A percentile compares a stretch with the other conserved stretches of the same genome.
Conservation (phyloP, 2,329 filamentous ascomycete species). For the Spiromastix sp. region DNA sequence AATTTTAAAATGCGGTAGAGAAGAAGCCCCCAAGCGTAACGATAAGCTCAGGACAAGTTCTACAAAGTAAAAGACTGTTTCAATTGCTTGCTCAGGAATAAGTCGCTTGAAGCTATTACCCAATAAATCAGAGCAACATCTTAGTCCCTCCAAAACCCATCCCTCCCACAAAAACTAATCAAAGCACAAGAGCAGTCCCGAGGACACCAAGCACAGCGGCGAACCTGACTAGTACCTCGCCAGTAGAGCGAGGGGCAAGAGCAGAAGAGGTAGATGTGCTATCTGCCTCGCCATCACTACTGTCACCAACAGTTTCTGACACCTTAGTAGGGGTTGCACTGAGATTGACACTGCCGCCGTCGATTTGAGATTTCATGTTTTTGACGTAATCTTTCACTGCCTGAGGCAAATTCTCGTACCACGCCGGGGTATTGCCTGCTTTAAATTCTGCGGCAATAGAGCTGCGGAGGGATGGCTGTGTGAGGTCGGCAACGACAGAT, state of each 20-base stretch:
- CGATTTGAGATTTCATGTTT: neutral
- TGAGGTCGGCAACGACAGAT: conserved; percentile 19
- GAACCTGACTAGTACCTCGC: conserved; percentile 1
- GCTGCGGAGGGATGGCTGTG: conserved; percentile 20
- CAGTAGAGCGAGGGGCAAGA: conserved; percentile 1
- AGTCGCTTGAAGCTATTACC: too few relatives aligned
- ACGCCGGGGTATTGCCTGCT: conserved; percentile 22
- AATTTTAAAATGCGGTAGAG: too few relatives aligned
- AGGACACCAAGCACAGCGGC: neutral
- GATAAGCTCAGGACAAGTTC: too few relatives aligned
- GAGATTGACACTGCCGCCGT: neutral
- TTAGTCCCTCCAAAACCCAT: too few relatives aligned
- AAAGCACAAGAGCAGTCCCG: neutral
- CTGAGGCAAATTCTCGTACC: conserved; percentile 22
- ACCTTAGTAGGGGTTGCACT: neutral
- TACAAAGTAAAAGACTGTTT: too few relatives aligned
- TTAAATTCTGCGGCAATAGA: conserved; percentile 21
- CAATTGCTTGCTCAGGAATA: too few relatives aligned
- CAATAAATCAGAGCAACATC: too few relatives aligned
- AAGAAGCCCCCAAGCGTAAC: too few relatives aligned
- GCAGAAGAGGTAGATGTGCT: conserved; percentile 1
- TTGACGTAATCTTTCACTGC: conserved; percentile 24
- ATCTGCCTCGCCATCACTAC: too few relatives aligned
- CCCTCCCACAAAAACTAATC: too few relatives aligned
- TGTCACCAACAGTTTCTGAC: too few relatives aligned